These are phyloP conservation scores for Clonostachys rosea DNA, from an alignment of 2,329 filamentous ascomycete species.

Conservation along the genomic window DNA sequence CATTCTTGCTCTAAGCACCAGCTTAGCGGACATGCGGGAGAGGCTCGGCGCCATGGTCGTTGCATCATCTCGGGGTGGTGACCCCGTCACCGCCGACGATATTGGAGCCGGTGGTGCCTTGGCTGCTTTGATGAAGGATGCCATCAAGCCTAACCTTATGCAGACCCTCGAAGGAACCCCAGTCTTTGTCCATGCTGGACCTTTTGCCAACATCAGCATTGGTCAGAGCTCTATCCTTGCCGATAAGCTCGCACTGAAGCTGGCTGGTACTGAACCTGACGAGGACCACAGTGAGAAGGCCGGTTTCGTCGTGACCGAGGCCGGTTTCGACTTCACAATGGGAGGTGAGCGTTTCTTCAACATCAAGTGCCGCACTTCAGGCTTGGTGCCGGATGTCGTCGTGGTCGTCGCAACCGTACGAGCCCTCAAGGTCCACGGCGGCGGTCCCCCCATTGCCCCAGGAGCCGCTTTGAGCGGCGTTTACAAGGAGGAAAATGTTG, in stretches of 20 bases:
- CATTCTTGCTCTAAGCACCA: slow-evolving; percentile 88
- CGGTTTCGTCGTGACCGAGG: slow-evolving; percentile 93
- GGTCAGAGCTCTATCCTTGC: slow-evolving; percentile 94
- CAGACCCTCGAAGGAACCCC: slow-evolving; percentile 96
- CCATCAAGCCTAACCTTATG: slow-evolving; percentile 99
- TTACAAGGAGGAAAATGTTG: slow-evolving; percentile 90
- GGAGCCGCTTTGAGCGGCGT: slow-evolving; percentile 81
- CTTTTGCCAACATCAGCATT: slow-evolving; percentile 98
- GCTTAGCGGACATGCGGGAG: slow-evolving; percentile 84
- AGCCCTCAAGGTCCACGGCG: slow-evolving; percentile 94
- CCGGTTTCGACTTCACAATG: slow-evolving; percentile 99
- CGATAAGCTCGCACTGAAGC: slow-evolving; percentile 92
- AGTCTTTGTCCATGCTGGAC: slow-evolving; percentile 94
- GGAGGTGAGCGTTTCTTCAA: slow-evolving; percentile 99
- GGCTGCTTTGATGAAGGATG: slow-evolving; percentile 93
- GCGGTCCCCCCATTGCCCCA: slow-evolving; percentile 87
- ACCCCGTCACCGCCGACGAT: slow-evolving; percentile 94
- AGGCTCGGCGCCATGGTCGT: slow-evolving; percentile 94
- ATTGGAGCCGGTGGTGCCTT: slow-evolving; percentile 89
- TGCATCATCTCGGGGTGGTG: slow-evolving; percentile 77
- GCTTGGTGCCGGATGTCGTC: slow-evolving; percentile 86
- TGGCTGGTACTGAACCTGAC: slow-evolving; percentile 88
- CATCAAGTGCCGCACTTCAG: slow-evolving; percentile 96
- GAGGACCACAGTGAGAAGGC: slow-evolving; percentile 79
- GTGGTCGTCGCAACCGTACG: slow-evolving; percentile 94